A percentile compares a stretch with the other conserved stretches of the same genome.
Evolutionary conservation across 345 rosid genomes (phyloP).

Genomic region (Aquilaria sinensis): DNA sequence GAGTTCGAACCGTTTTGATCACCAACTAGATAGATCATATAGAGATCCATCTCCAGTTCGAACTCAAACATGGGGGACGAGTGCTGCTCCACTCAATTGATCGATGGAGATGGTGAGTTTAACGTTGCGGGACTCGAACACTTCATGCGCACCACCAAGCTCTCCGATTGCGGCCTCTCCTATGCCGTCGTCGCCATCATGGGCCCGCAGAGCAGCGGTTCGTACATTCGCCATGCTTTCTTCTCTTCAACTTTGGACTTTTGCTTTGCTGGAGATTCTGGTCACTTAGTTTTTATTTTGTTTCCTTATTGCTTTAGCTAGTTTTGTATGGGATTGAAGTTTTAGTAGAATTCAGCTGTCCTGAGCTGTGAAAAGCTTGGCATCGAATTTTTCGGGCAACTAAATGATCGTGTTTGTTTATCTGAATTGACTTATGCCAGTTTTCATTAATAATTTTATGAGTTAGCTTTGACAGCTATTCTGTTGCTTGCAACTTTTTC

Average conservation of each 20-base stretch:
- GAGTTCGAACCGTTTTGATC: background rate
- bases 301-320: no score
- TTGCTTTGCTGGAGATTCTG: background rate
- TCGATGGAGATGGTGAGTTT: conserved; percentile 54
- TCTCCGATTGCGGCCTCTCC: conserved; percentile 61
- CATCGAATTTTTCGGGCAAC: background rate
- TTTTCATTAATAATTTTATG: background rate
- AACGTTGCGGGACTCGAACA: conserved; percentile 52
- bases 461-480: background rate
- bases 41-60: background rate
- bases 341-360: background rate
- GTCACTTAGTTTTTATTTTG: background rate
- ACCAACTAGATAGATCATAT: background rate
- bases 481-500: background rate
- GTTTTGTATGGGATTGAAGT: background rate
- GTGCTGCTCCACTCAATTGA: conserved; percentile 51
- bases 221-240: background rate
- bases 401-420: no score
- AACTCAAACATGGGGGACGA: conserved; percentile 12
- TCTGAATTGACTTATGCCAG: background rate
- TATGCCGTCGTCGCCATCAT: conserved; percentile 80
- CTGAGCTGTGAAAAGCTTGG: background rate
- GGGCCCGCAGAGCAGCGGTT: conserved; percentile 93
- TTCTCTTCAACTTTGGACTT: background rate
- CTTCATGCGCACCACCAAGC: conserved; percentile 42